These are phyloP conservation scores for Solanum chiquidenum DNA, from an alignment of 257 asterid species.

Conservation along the genomic window DNA sequence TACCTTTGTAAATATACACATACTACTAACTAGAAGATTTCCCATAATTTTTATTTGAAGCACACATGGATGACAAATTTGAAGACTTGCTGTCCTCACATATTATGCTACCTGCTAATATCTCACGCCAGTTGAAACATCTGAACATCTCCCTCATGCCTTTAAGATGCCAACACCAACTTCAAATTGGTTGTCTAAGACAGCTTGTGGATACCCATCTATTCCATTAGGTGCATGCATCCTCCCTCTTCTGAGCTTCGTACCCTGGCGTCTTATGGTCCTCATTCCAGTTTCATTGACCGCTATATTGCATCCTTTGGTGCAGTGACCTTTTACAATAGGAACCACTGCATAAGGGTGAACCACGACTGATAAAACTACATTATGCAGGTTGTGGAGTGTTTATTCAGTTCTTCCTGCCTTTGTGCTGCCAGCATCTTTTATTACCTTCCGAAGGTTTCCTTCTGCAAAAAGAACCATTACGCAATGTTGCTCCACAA, in stretches of 20 bases:
- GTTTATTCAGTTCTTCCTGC: conserved; percentile 1
- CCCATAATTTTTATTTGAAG: neutral
- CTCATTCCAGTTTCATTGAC: neutral
- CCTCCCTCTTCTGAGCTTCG: neutral
- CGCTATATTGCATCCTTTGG: neutral
- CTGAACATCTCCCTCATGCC: neutral
- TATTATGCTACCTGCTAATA: neutral
- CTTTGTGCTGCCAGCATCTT: conserved; percentile 24
- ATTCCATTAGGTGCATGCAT: neutral
- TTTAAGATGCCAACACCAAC: neutral
- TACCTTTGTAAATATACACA: neutral
- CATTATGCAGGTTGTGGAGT: neutral
- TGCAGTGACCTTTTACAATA: neutral
- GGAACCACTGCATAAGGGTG: neutral
- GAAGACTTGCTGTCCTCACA: neutral
- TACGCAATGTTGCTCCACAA: conserved; percentile 6
- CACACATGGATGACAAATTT: neutral
- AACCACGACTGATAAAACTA: neutral
- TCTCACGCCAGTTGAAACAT: neutral
- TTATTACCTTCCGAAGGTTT: conserved; percentile 9
- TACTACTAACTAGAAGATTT: neutral
- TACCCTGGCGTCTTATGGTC: neutral
- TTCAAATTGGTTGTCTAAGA: neutral
- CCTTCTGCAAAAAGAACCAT: conserved; percentile 20
- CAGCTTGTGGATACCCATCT: neutral